Base-by-base conservation (phyloP, 306 rosid species). In the Vigna unguiculata region DNA sequence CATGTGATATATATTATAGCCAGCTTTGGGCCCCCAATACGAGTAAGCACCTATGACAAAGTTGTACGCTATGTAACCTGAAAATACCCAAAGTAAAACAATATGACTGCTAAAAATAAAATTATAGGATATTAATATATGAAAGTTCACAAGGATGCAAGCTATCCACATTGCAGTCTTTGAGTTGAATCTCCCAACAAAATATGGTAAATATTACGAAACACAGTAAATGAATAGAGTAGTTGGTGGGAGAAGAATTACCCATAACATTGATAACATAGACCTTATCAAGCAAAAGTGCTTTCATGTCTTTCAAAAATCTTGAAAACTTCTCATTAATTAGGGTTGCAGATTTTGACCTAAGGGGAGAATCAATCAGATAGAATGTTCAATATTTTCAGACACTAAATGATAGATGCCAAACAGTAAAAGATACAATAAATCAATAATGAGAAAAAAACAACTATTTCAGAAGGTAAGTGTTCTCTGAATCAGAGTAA, bases 1-100 rank as follows among this genome's bases (percentile, higher is more conserved):
- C 97, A 93, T 90, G 46, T 90, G 69, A 81, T 93, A 93, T 53
- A 91, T 91, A 71, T 52, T 84, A 75, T 88, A 90, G 67, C 91
- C 94, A 25, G 94, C 96, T 85, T 90, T 93, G 16, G 98, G 97
- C 1, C 93, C 98, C 98, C 98, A 93, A 78, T 91, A 93, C 9
- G 97, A 86, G 87, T 88, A 91, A 3, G 98, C 97, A 49, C 98
- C 97, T 14, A 93, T 4, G 46, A 93, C 98, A 53, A 91, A 91
- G 83, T 68, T 90, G 93, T 93, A 93, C 28, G 82, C 89, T 77
- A 87, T 70, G 77, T 83, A 86, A 75, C 97, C 98, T 93, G 64
- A 51, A 79, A 79, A 48, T 40, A 52, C 41, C 57, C 46, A 52
- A 5, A 25, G 11, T 49, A 67, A 74, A 63, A 41, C 20, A 67